Base-by-base conservation (phyloP, 352 stramenopile species). In the Aphanomyces invadans region DNA sequence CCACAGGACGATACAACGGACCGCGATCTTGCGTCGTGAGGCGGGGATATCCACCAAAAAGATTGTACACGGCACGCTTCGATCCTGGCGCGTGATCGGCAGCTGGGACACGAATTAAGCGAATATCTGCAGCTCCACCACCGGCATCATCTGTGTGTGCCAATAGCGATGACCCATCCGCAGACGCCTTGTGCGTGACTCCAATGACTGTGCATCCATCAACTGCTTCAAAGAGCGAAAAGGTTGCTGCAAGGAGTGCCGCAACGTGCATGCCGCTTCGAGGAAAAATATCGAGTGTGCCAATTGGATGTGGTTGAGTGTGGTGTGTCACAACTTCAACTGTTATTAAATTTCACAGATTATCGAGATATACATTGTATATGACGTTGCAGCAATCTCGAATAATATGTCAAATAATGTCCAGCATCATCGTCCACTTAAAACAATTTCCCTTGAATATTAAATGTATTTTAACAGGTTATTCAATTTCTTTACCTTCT, bases 21-120 rank as follows among this genome's bases (percentile, higher is more conserved):
- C 86, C 89, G 17, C 89, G 79, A 23, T 94, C 83, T 11, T 78
- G 71, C 7, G 72, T 71, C 46, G 96, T 80, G 19, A 94, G 72
- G 15, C 83, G 74, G 4, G 88, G 87, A 55, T 86, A 96, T 3
- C 85, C 84, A 45, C 78, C 75, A 21, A 78, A 76, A 11, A 67
- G 25, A 33, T 67, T 67, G 33, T 51, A 59, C 36, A 95, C 74
- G 0, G 81, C 73, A 0, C 86, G 80, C 28, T 74, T 68, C 3
- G 75, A 70, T 12, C 69, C 75, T 0, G 57, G 17, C 0, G 65
- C 51, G 56, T 90, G 76, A 46, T 96, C 80, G 29, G 79, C 72
- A 1, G 91, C 91, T 10, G 92, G 92, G 31, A 98, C 88, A 33
- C 87, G 88, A 52, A 96, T 87, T 26, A 98, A 76, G 11, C 93